A percentile compares a stretch with the other conserved stretches of the same genome.
phyloP scores from a whole-genome alignment of 2,329 filamentous ascomycete genomes.

The Grosmannia penicillata region DNA sequence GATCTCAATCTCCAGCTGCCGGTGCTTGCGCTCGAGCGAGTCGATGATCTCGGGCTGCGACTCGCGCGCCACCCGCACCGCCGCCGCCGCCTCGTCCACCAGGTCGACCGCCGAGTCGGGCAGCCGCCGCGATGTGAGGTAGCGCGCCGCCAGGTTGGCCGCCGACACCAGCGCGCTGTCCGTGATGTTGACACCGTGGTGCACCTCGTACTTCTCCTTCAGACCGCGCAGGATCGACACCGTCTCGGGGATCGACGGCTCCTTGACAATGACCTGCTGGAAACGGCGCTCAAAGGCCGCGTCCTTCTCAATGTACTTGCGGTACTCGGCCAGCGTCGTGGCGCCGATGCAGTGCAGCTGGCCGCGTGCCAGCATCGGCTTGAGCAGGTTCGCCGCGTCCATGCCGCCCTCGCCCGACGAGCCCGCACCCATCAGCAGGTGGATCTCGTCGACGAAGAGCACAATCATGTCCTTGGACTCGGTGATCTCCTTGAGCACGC shows the following conservation, averaged over 20 bases:
- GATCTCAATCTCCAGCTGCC: conserved; percentile 93
- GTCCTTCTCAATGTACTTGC: conserved; percentile 99
- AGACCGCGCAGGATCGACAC: conserved; percentile 96
- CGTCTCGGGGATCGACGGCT: conserved; percentile 76
- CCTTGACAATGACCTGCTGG: conserved; percentile 95
- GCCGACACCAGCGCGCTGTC: conserved; percentile 86
- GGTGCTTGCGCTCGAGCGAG: conserved; percentile 76
- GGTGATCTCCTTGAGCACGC: conserved; percentile 90
- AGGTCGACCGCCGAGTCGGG: conserved; percentile 95
- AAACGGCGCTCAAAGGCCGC: conserved; percentile 96
- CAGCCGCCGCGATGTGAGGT: conserved; percentile 78
- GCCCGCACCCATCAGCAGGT: conserved; percentile 94
- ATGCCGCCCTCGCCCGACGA: conserved; percentile 92
- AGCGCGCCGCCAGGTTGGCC: conserved; percentile 82
- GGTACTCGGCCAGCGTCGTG: conserved; percentile 86
- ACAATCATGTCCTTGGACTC: conserved; percentile 94
- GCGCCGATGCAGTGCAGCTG: conserved; percentile 97
- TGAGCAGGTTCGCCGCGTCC: conserved; percentile 94
- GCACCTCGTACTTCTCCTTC: conserved; percentile 95
- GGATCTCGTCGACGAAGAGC: conserved; percentile 96
- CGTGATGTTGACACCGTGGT: conserved; percentile 93
- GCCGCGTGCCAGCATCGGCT: conserved; percentile 93
- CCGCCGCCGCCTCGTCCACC: conserved; percentile 89
- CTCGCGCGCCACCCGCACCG: conserved; percentile 89
- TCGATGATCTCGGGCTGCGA: conserved; percentile 94